Base-by-base conservation (phyloP, 805 yeast species). In the Zygosaccharomyces bisporus region DNA sequence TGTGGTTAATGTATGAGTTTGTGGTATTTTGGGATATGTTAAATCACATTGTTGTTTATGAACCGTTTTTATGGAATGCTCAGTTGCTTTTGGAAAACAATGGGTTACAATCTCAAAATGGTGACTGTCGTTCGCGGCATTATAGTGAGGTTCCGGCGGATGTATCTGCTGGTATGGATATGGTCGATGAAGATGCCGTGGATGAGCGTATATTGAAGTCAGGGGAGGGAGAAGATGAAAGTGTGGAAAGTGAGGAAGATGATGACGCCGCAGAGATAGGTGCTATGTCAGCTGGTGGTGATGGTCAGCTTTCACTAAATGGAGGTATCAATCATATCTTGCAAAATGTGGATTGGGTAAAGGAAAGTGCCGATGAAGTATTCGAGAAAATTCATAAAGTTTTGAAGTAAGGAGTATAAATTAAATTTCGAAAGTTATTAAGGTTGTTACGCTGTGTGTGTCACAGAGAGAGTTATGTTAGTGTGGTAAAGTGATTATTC, bases 261-360 rank as follows among this genome's bases (percentile, higher is more conserved):
- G 24, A 4, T 2, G 23, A 18, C 5, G n/a, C 9, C 14, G 20
- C 13, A 5, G 23, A 23, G n/a, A 32, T 21, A 20, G 38, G 25
- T n/a, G 21, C 10, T 4, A 7, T 8, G 1, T n/a, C n/a, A 20
- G 20, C 14, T 14, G 21, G 2, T 16, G 32, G 5, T 34, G 23
- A 6, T 34, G 25, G 5, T 27, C 19, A 27, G 13, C 35, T 16
- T 10, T 24, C 20, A 25, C 32, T 38, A 12, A 35, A 38, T 13
- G 44, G 37, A 8, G 50, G 47, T 3, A 50, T 50, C 4, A 49
- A 38, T 6, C 35, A 34, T 8, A 64, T 63, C 23, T 42, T 63
- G 31, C 64, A 63, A 24, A 51, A 48, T 34, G 64, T 64, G 6
- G 68, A 64, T 46, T 64, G 68, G 68, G 57, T 52, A 19, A 62